Evolutionary conservation across 768 basidiomycete genomes (phyloP).

Genomic region (Suillus weaverae): DNA sequence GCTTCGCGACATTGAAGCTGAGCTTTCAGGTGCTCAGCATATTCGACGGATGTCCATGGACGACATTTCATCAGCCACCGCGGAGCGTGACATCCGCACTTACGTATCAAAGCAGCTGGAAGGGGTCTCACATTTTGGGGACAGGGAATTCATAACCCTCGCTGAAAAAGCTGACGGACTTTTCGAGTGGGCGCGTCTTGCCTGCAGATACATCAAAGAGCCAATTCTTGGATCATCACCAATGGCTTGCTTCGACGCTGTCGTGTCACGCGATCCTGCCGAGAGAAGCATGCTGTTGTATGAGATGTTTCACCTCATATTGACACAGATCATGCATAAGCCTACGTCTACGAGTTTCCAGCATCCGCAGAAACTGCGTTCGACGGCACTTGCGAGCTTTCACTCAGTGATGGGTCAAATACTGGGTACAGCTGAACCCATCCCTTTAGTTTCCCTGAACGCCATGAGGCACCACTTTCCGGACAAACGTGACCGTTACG

Average conservation of each 20-base stretch:
- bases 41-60: background rate
- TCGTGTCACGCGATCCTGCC: background rate
- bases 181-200: background rate
- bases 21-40: background rate
- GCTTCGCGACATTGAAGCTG: background rate
- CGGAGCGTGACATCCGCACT: background rate
- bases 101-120: background rate
- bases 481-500: background rate
- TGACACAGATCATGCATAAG: background rate
- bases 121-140: background rate
- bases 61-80: background rate
- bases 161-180: background rate
- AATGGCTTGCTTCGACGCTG: background rate
- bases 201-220: background rate
- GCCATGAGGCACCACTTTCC: background rate
- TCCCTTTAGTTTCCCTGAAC: background rate
- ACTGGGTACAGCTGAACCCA: background rate
- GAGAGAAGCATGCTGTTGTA: background rate
- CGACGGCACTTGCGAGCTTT: background rate
- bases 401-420: background rate
- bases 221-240: background rate
- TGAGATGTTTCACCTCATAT: background rate
- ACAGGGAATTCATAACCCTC: background rate
- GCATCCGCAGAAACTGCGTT: background rate
- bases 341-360: no score